phyloP scores from a whole-genome alignment of 768 basidiomycete genomes.

The Zangia roseola region DNA sequence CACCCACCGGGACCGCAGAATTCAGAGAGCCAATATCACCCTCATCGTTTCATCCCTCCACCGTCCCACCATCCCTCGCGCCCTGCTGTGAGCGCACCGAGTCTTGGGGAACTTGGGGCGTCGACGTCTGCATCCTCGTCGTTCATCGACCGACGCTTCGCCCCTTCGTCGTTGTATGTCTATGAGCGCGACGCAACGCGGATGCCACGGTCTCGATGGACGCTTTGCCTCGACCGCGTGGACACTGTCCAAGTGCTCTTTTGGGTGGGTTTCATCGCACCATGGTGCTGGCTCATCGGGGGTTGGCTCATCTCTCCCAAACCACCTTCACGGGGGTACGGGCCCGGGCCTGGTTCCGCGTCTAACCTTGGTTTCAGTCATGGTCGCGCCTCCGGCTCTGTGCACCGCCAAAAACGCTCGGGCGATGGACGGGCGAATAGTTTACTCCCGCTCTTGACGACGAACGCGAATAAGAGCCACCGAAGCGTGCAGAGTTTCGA shows the following conservation, averaged over 20 bases:
- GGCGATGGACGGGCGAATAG: constrained; percentile 15
- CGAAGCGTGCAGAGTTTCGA: constrained; percentile 37
- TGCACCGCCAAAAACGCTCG: too few relatives aligned
- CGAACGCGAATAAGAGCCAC: constrained; percentile 39
- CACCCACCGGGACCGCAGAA: constrained; percentile 16
- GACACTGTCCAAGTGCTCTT: constrained; percentile 59
- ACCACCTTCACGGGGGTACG: constrained; percentile 14
- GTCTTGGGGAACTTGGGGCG: constrained; percentile 26
- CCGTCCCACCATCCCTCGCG: constrained; percentile 6
- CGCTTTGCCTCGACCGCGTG: constrained; percentile 3
- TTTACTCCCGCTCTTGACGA: constrained; percentile 26
- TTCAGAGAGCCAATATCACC: constrained; percentile 18
- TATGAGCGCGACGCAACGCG: constrained; percentile 34
- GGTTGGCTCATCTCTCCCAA: constrained; percentile 57
- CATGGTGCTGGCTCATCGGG: constrained; percentile 74
- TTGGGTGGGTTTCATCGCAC: constrained; percentile 71
- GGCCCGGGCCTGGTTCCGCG: neutral
- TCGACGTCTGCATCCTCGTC: constrained; percentile 44
- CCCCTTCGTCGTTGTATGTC: constrained; percentile 39
- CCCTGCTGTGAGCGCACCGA: constrained; percentile 20
- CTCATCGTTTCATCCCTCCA: constrained; percentile 13
- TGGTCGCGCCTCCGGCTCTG: too few relatives aligned
- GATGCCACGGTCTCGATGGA: constrained; percentile 15
- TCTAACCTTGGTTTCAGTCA: too few relatives aligned
- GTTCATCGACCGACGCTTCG: constrained; percentile 53